Percentiles rank a stretch among this genome's conserved stretches.
phyloP scores from a whole-genome alignment of 768 basidiomycete species.

The Pleurotus cornucopiae region DNA sequence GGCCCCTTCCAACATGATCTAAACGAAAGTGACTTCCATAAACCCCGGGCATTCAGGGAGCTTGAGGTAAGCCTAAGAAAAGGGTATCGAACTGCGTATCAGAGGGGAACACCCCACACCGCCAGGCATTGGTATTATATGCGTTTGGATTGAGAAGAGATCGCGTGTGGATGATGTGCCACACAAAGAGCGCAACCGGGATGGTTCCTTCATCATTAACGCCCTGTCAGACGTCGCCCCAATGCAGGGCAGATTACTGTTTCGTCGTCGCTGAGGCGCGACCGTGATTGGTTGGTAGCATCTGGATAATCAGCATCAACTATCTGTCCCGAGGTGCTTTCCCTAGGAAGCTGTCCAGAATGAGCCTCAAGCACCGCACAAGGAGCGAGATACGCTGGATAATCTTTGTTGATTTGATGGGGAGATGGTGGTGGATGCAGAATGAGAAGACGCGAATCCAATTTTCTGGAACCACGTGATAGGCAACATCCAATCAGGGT shows the following conservation, averaged over 20 bases:
- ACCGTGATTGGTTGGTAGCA: not conserved
- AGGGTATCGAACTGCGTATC: not conserved
- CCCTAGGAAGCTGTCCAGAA: not conserved
- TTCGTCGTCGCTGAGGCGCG: slow-evolving; percentile 3
- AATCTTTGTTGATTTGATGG: not conserved
- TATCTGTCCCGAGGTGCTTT: not conserved
- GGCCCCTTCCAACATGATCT: not conserved
- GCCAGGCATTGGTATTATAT: not conserved
- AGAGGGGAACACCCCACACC: not conserved
- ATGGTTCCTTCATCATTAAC: not conserved
- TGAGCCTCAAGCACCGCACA: not conserved
- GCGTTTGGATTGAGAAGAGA: not conserved
- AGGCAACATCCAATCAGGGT: too few relatives aligned
- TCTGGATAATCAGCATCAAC: not conserved
- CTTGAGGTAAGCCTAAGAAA: not conserved
- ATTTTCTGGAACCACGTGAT: not conserved
- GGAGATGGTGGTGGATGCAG: not conserved
- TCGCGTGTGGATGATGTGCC: slow-evolving; percentile 4
- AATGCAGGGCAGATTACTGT: not conserved
- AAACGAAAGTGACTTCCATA: slow-evolving; percentile 2
- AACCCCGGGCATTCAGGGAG: not conserved
- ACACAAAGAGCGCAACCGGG: not conserved
- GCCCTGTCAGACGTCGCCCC: slow-evolving; percentile 2
- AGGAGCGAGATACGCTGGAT: not conserved
- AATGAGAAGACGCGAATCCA: not conserved